These are phyloP conservation scores for Withania somnifera DNA, from an alignment of 305 asterid species.

Conservation along the genomic window DNA sequence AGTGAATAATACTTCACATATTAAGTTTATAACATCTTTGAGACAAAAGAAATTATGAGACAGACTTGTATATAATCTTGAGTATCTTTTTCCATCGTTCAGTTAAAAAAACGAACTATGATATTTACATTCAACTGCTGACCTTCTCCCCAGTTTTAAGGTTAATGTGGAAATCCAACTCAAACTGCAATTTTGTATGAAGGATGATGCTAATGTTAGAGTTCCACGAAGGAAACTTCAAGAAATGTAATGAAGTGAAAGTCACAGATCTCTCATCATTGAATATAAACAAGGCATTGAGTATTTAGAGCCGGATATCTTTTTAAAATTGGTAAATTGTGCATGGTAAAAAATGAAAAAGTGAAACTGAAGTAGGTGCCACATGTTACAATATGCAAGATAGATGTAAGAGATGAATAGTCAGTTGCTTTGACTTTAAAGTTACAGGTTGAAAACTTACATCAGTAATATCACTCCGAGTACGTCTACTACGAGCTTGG, in stretches of 20 bases:
- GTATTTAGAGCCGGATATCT: not conserved
- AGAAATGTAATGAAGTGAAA: not conserved
- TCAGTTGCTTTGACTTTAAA: constrained; percentile 1
- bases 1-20: not conserved
- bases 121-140: not conserved
- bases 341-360: not conserved
- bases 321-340: not conserved
- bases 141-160: too few species aligned
- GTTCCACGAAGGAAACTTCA: not conserved
- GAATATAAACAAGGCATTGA: not conserved
- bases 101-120: not conserved
- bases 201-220: too few species aligned
- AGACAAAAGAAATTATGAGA: not conserved
- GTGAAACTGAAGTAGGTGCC: not conserved
- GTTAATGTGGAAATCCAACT: too few species aligned
- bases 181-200: too few species aligned
- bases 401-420: not conserved
- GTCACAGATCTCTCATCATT: not conserved
- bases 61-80: not conserved
- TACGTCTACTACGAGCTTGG: constrained; percentile 50
- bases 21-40: not conserved
- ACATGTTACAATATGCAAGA: not conserved
- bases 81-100: not conserved
- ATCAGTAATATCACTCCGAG: constrained; percentile 66
- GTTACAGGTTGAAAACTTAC: constrained; percentile 22